Base-by-base conservation (phyloP, 495 filamentous ascomycete genomes). In the Penicillium desertorum region DNA sequence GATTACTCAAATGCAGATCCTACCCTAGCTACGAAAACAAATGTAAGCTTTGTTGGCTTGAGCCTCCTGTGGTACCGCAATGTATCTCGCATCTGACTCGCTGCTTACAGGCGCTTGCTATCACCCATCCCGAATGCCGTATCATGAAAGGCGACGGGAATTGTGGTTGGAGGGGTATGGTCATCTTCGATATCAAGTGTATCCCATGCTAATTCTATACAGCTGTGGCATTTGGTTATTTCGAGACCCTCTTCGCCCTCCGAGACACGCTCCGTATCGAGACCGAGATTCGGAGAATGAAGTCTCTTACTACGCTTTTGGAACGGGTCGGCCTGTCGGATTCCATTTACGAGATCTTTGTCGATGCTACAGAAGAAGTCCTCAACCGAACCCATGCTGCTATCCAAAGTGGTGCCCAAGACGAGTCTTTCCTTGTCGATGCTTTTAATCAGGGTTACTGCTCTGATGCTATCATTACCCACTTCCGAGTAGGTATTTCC, bases 1-100 rank as follows among this genome's bases (percentile, higher is more conserved):
- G 92, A 96, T 68, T 98, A 96, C 75, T 90, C 91, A 25, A 88
- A 90, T 76, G 93, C 91, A 49, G 93, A 98, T 71, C 88, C 90
- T 8, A 75, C 89, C 23, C 93, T 88, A 63, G 83, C 88, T 8
- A 80, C 86, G 37, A 98, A 98, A 76, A 96, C 92, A 20, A 82
- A 81, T 69, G 94, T 98, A 76, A 70, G 86, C 76, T 30, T 54
- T 32, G 12, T 16, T 11, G 23, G 20, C 23, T 22, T 19, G n/a
- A 42, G 30, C 23, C 47, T 42, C 17, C 17, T 45, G 20, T 45
- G 25, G 54, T 34, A 25, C 25, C 34, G 10, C 25, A 23, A 32
- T 19, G 32, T 48, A 9, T 32, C 17, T 22, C 45, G 54, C 43
- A 57, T 65, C 62, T 73, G 49, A 70, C 48, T 14, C 45, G 39